phyloP scores from a whole-genome alignment of 495 filamentous ascomycete species.

The Tuber microsphaerosporum region DNA sequence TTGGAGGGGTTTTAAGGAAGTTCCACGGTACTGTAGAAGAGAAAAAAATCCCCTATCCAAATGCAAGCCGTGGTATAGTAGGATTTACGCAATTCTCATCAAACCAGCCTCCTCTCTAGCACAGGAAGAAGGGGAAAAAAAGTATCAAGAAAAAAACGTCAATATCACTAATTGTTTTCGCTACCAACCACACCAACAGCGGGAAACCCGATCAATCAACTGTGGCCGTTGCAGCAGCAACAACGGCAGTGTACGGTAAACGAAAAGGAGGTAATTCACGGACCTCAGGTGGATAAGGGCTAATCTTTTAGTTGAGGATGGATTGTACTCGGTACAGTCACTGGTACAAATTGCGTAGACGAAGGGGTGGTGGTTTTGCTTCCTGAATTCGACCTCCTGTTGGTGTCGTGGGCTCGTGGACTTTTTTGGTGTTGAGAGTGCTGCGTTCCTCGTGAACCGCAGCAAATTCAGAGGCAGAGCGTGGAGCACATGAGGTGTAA shows the following conservation, averaged over 20 bases:
- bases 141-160: not conserved
- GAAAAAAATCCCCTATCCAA: not conserved
- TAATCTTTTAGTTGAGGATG: not conserved
- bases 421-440: not conserved
- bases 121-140: not conserved
- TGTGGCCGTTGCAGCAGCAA: slow-evolving; percentile 3
- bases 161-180: not conserved
- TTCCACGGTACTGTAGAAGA: not conserved
- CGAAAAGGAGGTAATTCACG: slow-evolving; percentile 1
- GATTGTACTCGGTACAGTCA: not conserved
- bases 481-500: not conserved
- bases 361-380: not conserved
- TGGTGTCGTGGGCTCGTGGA: not conserved
- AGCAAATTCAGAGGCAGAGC: not conserved
- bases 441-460: not conserved
- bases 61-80: not conserved
- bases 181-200: not conserved
- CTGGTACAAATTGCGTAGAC: not conserved
- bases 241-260: not conserved
- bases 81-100: not conserved
- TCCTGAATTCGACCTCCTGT: not conserved
- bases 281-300: not conserved
- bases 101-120: not conserved
- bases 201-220: not conserved
- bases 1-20: not conserved